Evolutionary conservation across 129 eudicot genomes (phyloP).

Genomic region (Calendula officinalis): DNA sequence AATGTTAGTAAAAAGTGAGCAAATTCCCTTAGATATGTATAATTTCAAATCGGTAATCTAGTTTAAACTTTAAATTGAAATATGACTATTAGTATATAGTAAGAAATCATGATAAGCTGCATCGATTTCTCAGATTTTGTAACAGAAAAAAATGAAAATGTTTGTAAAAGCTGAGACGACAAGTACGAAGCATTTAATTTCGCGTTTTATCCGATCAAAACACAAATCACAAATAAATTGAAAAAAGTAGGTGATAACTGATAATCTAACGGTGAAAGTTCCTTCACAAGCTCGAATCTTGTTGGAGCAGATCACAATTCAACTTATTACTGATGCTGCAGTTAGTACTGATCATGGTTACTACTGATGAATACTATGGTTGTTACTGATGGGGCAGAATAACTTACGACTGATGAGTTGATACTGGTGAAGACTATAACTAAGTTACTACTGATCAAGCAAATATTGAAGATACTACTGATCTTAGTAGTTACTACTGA

Average conservation of each 20-base stretch:
- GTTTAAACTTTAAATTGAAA: not conserved
- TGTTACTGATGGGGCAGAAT: no score
- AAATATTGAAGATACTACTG: no score
- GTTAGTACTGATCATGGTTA: no score
- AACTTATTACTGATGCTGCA: no score
- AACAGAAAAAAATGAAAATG: not conserved
- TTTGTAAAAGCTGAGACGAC: not conserved
- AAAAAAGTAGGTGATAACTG: not conserved
- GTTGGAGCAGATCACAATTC: no score
- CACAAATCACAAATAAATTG: not conserved
- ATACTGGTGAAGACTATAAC: no score
- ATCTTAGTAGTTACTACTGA: no score
- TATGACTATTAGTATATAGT: not conserved
- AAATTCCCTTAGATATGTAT: not conserved
- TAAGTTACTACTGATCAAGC: no score
- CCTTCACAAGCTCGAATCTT: not conserved
- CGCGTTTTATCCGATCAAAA: not conserved
- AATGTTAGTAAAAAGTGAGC: not conserved
- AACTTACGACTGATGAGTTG: no score
- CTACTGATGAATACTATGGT: no score
- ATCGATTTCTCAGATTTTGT: not conserved
- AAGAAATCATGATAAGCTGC: not conserved
- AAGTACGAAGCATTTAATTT: constrained; percentile 5
- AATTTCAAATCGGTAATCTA: not conserved
- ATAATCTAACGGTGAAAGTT: not conserved